Evolutionary conservation across 306 rosid species (phyloP), one percentile per base, ranked within the genome.

Genomic region (Mimosa pudica): DNA sequence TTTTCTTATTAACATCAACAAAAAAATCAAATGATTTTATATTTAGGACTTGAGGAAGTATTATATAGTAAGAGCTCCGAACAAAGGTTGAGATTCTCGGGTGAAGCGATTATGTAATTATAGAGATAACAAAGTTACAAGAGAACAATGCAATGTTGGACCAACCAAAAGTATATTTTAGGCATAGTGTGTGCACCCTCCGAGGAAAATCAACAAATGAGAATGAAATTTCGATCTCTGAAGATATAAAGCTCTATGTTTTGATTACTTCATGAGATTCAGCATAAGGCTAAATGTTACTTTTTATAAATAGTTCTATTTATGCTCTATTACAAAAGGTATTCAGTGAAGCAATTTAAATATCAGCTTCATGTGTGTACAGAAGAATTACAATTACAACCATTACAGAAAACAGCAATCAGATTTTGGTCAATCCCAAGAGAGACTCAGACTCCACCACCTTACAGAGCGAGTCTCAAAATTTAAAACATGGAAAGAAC

Each of bases 281-380:
- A 81, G 81, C 33, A 58, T 57, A 71, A 65, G 2, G 77, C 73
- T 62, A 73, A 70, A 35, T 20, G 54, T 78, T 74, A 55, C 45
- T 80, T 51, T 81, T 52, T 68, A 79, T 74, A 88, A 86, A 84
- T 81, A 83, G 81, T 54, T 79, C 47, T 79, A 74, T 76, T 48
- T 79, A 81, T 83, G 83, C 89, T 81, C 87, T 83, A 78, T 57
- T 85, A 85, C 93, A 88, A 76, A 76, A 61, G 85, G 45, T 73
- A 79, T 82, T 76, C 77, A 85, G 80, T 54, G 85, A 88, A 82
- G 85, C 85, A 82, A 83, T 79, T 86, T 52, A 73, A 70, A 86
- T 69, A 86, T 81, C 77, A 80, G 82, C 89, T 83, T 89, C 93
- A 85, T 83, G 80, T 92, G 86, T 87, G 88, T 87, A 92, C 91